Evolutionary conservation across 352 stramenopile genomes (phyloP), one percentile per base, ranked within the genome.

Genomic region (Elongisporangium anandrum): DNA sequence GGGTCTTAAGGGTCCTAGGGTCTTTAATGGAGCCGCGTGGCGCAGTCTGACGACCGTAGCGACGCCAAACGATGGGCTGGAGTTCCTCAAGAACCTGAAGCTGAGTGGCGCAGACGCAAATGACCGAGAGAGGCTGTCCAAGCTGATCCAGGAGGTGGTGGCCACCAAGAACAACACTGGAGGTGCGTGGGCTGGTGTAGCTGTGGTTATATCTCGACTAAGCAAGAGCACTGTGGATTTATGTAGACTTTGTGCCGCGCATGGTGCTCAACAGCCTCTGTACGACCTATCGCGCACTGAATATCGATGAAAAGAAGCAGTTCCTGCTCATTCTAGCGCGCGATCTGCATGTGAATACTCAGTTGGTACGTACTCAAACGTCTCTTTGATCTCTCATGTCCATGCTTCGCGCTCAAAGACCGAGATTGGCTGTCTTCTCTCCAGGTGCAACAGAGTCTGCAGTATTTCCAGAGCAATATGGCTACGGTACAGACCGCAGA

Each of bases 301-400:
- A 92, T 56, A 87, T 92, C 13, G 85, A 90, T 21, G 78, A 82
- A 51, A 94, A 94, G 73, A 86, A 88, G 64, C 65, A 88, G 22
- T 94, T 94, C 47, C 56, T 92, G 38, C 72, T 92, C 45, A 90
- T 90, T 49, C 61, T 94, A 22, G 82, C 85, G 12, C 73, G 81
- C 21, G 82, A 94, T 45, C 52, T 94, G 51, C 81, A 92, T 50
- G 70, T 92, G 13, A 81, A 94, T 59, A 24, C 19, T 17, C 52
- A 60, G 48, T 21, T 60, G 24, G 19, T 39, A 20, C 22, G 45
- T 58, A 67, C 29, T 41, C 29, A 15, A 8, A 41, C 13, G 29
- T 8, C 13, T 4, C 9, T 8, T 41, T 41, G 5, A 41, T 4
- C 29, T 8, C 5, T 15, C 29, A 41, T 15, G 29, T 8, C 29